These are phyloP conservation scores for Tricholoma hemisulphureum DNA, from an alignment of 768 basidiomycete genomes.

Conservation along the genomic window DNA sequence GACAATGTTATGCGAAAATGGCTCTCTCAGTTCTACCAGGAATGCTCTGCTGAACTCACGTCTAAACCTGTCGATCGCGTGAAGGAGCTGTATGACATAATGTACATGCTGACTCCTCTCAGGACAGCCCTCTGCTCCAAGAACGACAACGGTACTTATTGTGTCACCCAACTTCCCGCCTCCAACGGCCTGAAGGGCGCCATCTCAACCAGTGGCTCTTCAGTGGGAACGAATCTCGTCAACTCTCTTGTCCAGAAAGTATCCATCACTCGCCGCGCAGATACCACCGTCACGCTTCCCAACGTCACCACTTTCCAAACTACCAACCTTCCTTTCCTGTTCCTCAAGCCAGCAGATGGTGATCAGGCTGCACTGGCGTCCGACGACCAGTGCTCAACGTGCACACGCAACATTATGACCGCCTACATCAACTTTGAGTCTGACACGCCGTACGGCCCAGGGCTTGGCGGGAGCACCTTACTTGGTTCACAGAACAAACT, in stretches of 20 bases:
- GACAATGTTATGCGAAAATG: constrained; percentile 55
- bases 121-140: constrained; percentile 70
- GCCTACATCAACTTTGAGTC: constrained; percentile 79
- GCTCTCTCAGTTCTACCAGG: constrained; percentile 66
- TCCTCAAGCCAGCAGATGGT: constrained; percentile 48
- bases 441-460: constrained; percentile 69
- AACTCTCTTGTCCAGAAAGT: constrained; percentile 25
- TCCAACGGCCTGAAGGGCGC: constrained; percentile 16
- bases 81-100: constrained; percentile 68
- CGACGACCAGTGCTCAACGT: constrained; percentile 71
- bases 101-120: constrained; percentile 73
- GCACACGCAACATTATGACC: constrained; percentile 75
- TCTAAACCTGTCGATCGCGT: constrained; percentile 48
- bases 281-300: constrained; percentile 41
- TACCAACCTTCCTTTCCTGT: constrained; percentile 78
- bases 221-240: constrained; percentile 25
- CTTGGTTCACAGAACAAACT: constrained; percentile 64
- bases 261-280: constrained; percentile 2
- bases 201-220: not conserved
- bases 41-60: constrained; percentile 73
- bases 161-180: constrained; percentile 46
- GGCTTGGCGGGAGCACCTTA: constrained; percentile 62
- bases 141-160: constrained; percentile 69
- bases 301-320: constrained; percentile 53
- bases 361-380: constrained; percentile 30